Evolutionary conservation across 2,329 filamentous ascomycete species (phyloP).

Genomic region (Colletotrichum theobromicola): DNA sequence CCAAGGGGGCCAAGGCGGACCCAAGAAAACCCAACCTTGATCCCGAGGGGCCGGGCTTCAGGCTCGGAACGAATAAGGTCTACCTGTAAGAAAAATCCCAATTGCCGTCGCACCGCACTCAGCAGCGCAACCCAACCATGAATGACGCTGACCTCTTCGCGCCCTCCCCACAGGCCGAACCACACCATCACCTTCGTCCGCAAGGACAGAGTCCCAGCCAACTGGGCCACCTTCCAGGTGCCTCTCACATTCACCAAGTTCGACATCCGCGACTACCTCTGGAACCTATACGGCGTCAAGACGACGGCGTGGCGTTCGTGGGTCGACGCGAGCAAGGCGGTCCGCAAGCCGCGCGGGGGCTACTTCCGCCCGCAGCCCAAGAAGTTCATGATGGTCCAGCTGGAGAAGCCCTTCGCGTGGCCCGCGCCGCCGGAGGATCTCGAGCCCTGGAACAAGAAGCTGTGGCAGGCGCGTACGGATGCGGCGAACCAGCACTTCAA

Average conservation of each 20-base stretch:
- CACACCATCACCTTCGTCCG: slow-evolving; percentile 81
- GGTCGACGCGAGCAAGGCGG: slow-evolving; percentile 68
- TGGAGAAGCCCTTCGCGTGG: slow-evolving; percentile 88
- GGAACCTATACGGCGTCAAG: slow-evolving; percentile 81
- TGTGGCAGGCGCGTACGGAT: slow-evolving; percentile 58
- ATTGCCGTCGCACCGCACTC: background rate
- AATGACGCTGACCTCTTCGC: background rate
- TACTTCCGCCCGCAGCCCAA: slow-evolving; percentile 74
- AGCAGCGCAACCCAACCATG: background rate
- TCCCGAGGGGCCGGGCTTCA: slow-evolving; percentile 48
- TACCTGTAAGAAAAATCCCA: slow-evolving; percentile 51
- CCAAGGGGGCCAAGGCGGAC: too few relatives aligned
- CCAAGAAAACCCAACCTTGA: too few relatives aligned
- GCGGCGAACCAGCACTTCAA: slow-evolving; percentile 45
- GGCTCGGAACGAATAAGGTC: slow-evolving; percentile 58
- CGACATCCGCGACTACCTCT: slow-evolving; percentile 94
- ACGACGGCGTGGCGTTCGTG: slow-evolving; percentile 78
- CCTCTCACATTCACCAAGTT: slow-evolving; percentile 95
- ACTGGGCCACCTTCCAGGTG: slow-evolving; percentile 88
- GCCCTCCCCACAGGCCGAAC: slow-evolving; percentile 66
- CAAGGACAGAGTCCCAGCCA: slow-evolving; percentile 73
- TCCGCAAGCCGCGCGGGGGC: slow-evolving; percentile 56
- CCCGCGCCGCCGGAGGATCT: slow-evolving; percentile 71
- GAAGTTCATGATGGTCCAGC: slow-evolving; percentile 96
- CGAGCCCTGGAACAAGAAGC: slow-evolving; percentile 67